Evolutionary conservation across 2,329 filamentous ascomycete species (phyloP).

Genomic region (Aspergillus flavus): DNA sequence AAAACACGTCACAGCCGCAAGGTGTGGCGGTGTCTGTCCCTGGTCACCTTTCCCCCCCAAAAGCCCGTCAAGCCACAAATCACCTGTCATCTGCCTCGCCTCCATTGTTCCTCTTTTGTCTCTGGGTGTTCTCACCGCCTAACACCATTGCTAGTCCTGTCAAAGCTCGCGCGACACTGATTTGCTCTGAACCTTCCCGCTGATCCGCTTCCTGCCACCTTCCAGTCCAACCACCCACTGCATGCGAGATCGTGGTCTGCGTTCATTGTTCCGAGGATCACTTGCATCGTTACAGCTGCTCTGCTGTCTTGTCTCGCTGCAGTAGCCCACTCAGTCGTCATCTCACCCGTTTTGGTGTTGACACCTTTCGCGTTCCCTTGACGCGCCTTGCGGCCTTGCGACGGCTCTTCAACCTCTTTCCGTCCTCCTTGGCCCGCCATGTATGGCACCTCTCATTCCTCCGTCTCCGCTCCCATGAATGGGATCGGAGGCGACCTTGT

Average conservation of each 20-base stretch:
- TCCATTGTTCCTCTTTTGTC: not conserved
- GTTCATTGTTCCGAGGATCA: conserved; percentile 24
- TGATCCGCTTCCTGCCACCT: conserved; percentile 35
- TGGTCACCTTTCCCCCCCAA: not conserved
- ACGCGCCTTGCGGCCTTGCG: conserved; percentile 37
- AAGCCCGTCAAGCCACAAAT: conserved; percentile 14
- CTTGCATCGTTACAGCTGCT: conserved; percentile 23
- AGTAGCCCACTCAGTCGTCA: conserved; percentile 20
- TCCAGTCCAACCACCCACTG: conserved; percentile 32
- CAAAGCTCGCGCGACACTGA: conserved; percentile 26
- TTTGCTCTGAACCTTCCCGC: conserved; percentile 32
- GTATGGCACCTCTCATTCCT: conserved; percentile 50
- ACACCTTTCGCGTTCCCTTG: conserved; percentile 29
- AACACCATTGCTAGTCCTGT: conserved; percentile 25
- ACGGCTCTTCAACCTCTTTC: conserved; percentile 29
- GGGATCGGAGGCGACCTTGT: conserved; percentile 56
- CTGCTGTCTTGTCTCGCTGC: conserved; percentile 17
- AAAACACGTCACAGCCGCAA: not conserved
- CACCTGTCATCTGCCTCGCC: not conserved
- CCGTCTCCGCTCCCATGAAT: conserved; percentile 69
- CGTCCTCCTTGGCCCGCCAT: conserved; percentile 41
- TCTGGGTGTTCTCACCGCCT: conserved; percentile 24
- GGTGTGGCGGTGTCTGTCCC: conserved; percentile 21
- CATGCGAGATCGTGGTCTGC: conserved; percentile 30
- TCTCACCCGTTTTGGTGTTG: conserved; percentile 19